Conservation (phyloP, 805 yeast species). For the Lipomyces yamadae region DNA sequence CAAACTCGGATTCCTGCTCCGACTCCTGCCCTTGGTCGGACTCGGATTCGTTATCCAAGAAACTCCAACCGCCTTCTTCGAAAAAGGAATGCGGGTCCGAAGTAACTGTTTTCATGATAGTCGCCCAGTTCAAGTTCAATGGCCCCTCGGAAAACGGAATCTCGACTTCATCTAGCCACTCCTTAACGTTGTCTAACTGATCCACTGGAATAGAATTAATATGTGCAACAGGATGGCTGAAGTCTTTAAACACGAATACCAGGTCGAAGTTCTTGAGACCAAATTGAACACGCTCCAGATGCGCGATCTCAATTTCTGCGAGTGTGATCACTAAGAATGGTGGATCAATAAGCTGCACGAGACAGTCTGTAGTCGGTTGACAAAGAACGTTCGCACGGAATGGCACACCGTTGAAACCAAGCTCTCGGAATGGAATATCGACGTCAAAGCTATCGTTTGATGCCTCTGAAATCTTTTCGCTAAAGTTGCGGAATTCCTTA, state of each 20-base stretch:
- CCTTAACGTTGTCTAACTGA: conserved; percentile 86
- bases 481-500: conserved; percentile 86
- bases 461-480: conserved; percentile 88
- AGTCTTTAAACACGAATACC: conserved; percentile 95
- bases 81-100: conserved; percentile 95
- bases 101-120: conserved; percentile 90
- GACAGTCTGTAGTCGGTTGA: conserved; percentile 97
- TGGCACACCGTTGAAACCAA: conserved; percentile 98
- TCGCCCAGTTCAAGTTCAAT: conserved; percentile 92
- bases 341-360: conserved; percentile 90
- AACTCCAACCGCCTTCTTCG: conserved; percentile 94
- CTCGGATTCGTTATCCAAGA: conserved; percentile 87
- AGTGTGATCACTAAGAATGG: conserved; percentile 92
- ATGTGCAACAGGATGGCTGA: conserved; percentile 83
- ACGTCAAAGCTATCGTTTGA: conserved; percentile 82
- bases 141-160: conserved; percentile 94
- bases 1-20: conserved; percentile 68
- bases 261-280: conserved; percentile 95
- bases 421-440: conserved; percentile 92
- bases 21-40: conserved; percentile 71
- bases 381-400: conserved; percentile 90
- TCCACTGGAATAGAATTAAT: conserved; percentile 95
- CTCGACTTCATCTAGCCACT: conserved; percentile 98
- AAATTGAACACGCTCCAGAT: conserved; percentile 95
- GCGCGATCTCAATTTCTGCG: conserved; percentile 91